phyloP scores from a whole-genome alignment of 1,139 yeast genomes.

The Geotrichum reessii region DNA sequence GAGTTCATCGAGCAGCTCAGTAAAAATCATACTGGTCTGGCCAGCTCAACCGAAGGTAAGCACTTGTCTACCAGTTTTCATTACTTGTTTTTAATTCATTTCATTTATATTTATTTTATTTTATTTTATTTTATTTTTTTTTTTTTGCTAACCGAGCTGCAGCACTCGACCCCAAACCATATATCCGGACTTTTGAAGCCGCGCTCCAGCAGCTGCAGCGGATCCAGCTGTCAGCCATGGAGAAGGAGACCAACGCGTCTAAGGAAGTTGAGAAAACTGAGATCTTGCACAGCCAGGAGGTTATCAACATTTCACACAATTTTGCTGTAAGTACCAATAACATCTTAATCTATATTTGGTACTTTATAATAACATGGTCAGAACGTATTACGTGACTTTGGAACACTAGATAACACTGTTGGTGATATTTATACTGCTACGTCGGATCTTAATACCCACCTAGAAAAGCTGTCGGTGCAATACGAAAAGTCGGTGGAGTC shows the following conservation, averaged over 20 bases:
- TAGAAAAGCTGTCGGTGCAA: conserved; percentile 69
- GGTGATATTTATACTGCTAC: conserved; percentile 48
- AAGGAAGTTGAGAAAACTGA: conserved; percentile 59
- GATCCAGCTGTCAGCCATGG: conserved; percentile 50
- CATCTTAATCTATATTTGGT: background rate
- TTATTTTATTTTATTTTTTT: too few relatives aligned
- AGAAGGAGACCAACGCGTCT: conserved; percentile 46
- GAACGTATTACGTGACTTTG: conserved; percentile 43
- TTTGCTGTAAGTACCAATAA: conserved; percentile 5
- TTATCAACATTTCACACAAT: conserved; percentile 35
- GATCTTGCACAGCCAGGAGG: conserved; percentile 60
- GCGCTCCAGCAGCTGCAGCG: conserved; percentile 66
- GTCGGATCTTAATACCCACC: conserved; percentile 66
- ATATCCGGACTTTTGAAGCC: conserved; percentile 86
- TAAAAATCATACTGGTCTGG: conserved; percentile 47
- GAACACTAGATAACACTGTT: conserved; percentile 54
- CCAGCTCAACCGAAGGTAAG: conserved; percentile 49
- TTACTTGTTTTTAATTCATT: background rate
- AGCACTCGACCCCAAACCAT: conserved; percentile 79
- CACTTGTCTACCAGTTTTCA: conserved; percentile 21
- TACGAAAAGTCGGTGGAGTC: conserved; percentile 72
- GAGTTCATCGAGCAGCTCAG: conserved; percentile 82
- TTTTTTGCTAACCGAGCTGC: conserved; percentile 19
- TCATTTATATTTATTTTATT: too few relatives aligned
- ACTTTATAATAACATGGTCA: conserved; percentile 11